Conservation (phyloP, 2,329 filamentous ascomycete species). For the Paraphoma sp. region DNA sequence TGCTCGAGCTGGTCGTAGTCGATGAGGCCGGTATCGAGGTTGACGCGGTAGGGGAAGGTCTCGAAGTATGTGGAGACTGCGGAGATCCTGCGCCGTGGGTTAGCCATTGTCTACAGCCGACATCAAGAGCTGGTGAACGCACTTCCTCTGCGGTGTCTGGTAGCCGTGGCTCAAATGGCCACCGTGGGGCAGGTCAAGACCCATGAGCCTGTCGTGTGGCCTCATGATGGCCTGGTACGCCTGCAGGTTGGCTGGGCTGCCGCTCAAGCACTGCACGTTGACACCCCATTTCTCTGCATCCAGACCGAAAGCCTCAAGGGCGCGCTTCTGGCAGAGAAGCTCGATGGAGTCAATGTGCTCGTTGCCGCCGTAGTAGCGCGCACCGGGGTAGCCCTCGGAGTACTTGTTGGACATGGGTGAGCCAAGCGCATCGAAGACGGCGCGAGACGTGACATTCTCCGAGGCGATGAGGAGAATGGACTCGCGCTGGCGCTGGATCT, state of each 20-base stretch:
- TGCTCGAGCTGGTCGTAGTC: conserved; percentile 94
- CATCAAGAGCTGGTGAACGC: conserved; percentile 40
- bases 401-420: conserved; percentile 81
- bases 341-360: conserved; percentile 94
- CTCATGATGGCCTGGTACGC: conserved; percentile 98
- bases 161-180: conserved; percentile 97
- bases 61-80: conserved; percentile 99
- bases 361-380: conserved; percentile 95
- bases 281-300: conserved; percentile 91
- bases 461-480: conserved; percentile 74
- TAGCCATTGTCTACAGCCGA: neutral
- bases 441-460: conserved; percentile 49
- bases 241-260: conserved; percentile 95
- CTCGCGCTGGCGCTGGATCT: conserved; percentile 96
- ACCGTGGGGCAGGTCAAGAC: conserved; percentile 91
- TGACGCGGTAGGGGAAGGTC: conserved; percentile 91
- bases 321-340: conserved; percentile 86
- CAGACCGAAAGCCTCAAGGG: conserved; percentile 84
- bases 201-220: conserved; percentile 95
- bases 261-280: conserved; percentile 86
- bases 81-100: conserved; percentile 70
- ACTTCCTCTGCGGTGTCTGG: conserved; percentile 93
- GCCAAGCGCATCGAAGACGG: conserved; percentile 58
- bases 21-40: conserved; percentile 89
- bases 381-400: conserved; percentile 96